Conservation (phyloP, 345 rosid species). For the Odontarrhena argentea region DNA sequence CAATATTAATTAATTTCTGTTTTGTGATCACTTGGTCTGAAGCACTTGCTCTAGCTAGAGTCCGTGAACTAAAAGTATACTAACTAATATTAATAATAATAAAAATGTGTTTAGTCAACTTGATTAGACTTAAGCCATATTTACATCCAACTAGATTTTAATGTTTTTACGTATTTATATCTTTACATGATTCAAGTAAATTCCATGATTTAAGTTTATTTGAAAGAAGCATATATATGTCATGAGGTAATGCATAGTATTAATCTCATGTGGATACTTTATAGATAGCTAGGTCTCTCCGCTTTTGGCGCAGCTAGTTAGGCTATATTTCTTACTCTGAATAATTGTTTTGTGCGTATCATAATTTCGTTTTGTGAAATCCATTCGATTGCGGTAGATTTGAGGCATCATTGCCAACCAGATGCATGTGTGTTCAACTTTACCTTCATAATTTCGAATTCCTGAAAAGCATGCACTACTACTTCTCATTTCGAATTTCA, state of each 20-base stretch:
- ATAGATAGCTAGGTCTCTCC: constrained; percentile 15
- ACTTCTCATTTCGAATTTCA: constrained; percentile 6
- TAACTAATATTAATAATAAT: neutral
- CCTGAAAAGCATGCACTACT: constrained; percentile 1
- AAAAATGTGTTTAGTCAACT: neutral
- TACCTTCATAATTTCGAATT: constrained; percentile 12
- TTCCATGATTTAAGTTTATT: no score
- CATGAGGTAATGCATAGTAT: constrained; percentile 8
- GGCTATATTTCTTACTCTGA: constrained; percentile 14
- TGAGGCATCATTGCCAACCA: constrained; percentile 38
- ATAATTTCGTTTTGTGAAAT: constrained; percentile 21
- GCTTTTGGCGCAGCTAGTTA: constrained; percentile 35
- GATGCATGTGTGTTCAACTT: constrained; percentile 37
- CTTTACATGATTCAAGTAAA: neutral
- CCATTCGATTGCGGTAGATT: constrained; percentile 35
- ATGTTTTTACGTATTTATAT: neutral
- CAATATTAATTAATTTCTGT: neutral
- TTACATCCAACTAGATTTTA: neutral
- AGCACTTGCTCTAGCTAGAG: neutral
- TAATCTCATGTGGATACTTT: constrained; percentile 12
- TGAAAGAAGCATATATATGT: no score
- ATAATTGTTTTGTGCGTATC: constrained; percentile 24
- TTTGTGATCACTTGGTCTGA: neutral
- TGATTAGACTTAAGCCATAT: constrained; percentile 12
- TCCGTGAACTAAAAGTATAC: neutral